These are phyloP conservation scores for Neonectria coccinea DNA, from an alignment of 2,329 filamentous ascomycete genomes.

Conservation along the genomic window DNA sequence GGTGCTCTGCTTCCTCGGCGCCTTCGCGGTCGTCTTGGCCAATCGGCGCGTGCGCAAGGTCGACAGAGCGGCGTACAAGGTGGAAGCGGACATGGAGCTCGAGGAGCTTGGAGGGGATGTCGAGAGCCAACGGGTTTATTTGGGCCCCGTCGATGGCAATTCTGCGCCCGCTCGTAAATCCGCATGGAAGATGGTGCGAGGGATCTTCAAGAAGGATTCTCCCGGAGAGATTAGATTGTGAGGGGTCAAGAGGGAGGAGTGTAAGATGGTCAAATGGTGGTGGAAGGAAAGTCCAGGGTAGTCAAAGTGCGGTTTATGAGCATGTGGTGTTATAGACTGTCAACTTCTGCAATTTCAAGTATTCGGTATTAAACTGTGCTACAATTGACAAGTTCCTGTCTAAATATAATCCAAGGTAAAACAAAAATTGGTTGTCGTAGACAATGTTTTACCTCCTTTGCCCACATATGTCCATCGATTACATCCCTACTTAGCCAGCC, in stretches of 20 bases:
- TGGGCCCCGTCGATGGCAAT: background rate
- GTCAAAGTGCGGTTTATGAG: background rate
- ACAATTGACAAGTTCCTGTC: background rate
- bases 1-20: background rate
- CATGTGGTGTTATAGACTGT: background rate
- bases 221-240: background rate
- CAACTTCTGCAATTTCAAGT: background rate
- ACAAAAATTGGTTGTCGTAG: background rate
- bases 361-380: background rate
- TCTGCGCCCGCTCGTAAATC: background rate
- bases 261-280: background rate
- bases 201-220: background rate
- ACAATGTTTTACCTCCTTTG: background rate
- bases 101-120: background rate
- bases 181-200: background rate
- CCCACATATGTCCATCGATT: background rate
- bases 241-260: background rate
- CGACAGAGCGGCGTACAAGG: background rate
- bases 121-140: background rate
- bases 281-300: background rate
- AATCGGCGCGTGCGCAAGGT: background rate
- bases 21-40: background rate
- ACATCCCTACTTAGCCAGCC: background rate
- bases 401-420: background rate
- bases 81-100: background rate